A percentile compares a stretch with the other conserved stretches of the same genome.
Evolutionary conservation across 2,329 filamentous ascomycete species (phyloP).

Genomic region (Cercospora janseana): DNA sequence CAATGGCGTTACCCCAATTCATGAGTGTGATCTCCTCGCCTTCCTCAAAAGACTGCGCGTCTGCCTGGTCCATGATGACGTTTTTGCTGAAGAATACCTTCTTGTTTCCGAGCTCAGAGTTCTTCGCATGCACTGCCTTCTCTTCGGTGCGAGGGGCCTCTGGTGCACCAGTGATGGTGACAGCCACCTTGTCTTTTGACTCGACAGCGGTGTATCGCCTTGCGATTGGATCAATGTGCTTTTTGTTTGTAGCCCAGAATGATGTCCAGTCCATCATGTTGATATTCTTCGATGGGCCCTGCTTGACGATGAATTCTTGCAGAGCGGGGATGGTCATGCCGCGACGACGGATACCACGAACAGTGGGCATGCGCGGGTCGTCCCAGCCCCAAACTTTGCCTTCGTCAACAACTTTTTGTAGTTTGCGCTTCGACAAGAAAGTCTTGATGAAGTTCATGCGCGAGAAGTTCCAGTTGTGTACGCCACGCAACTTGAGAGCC

Average conservation of each 20-base stretch:
- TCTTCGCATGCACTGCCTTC: conserved; percentile 87
- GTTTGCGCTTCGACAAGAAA: conserved; percentile 80
- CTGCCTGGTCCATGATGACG: conserved; percentile 80
- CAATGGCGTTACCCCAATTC: conserved; percentile 91
- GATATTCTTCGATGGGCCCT: conserved; percentile 80
- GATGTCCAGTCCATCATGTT: conserved; percentile 80
- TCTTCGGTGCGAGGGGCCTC: conserved; percentile 60
- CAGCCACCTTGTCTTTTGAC: conserved; percentile 63
- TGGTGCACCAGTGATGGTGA: conserved; percentile 34
- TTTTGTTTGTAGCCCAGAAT: conserved; percentile 56
- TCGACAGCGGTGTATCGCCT: conserved; percentile 57
- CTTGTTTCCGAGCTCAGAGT: conserved; percentile 78
- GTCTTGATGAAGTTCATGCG: conserved; percentile 82
- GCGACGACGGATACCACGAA: conserved; percentile 73
- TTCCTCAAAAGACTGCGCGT: conserved; percentile 75
- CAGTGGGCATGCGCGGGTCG: conserved; percentile 81
- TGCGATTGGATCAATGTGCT: conserved; percentile 52
- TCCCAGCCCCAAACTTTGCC: conserved; percentile 81
- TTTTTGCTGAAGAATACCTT: conserved; percentile 75
- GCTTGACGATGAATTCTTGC: conserved; percentile 79
- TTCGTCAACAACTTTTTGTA: conserved; percentile 76
- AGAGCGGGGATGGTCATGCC: conserved; percentile 78
- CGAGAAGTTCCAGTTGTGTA: conserved; percentile 83
- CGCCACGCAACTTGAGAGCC: conserved; percentile 68
- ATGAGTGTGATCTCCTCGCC: conserved; percentile 93